A percentile compares a stretch with the other conserved stretches of the same genome.
phyloP scores from a whole-genome alignment of 148 eudicot genomes.

The Chenopodium formosanum region DNA sequence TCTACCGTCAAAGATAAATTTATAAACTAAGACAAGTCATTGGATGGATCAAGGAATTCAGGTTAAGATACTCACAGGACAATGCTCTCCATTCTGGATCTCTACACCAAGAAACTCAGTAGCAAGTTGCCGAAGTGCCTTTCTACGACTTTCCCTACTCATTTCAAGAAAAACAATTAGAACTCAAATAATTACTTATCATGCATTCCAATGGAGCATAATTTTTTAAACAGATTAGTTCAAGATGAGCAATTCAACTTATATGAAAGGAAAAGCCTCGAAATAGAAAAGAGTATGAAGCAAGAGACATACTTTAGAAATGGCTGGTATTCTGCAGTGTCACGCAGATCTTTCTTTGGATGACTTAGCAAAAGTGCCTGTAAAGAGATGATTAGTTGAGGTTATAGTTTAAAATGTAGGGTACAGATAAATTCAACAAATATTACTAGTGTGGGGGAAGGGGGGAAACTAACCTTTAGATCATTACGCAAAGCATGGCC shows the following conservation, averaged over 20 bases:
- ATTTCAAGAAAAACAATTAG: not conserved
- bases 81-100: conserved; percentile 96
- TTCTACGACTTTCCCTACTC: conserved; percentile 69
- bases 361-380: conserved; percentile 87
- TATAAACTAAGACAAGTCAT: not conserved
- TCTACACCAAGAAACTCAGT: conserved; percentile 68
- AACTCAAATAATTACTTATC: not conserved
- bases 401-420: not conserved
- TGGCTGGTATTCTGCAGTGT: conserved; percentile 83
- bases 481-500: conserved; percentile 98
- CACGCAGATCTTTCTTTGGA: conserved; percentile 79
- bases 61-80: conserved; percentile 66
- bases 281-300: not conserved
- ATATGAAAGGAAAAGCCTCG: not conserved
- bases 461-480: conserved; percentile 49
- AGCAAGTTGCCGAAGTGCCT: conserved; percentile 83
- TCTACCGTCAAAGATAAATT: not conserved
- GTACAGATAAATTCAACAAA: not conserved
- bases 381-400: conserved; percentile 2
- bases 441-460: not conserved
- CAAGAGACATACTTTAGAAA: conserved; percentile 62
- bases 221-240: not conserved
- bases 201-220: not conserved
- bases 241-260: not conserved
- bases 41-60: not conserved